Conservation (phyloP, 441 rosid species). For the Erodium trifolium region DNA sequence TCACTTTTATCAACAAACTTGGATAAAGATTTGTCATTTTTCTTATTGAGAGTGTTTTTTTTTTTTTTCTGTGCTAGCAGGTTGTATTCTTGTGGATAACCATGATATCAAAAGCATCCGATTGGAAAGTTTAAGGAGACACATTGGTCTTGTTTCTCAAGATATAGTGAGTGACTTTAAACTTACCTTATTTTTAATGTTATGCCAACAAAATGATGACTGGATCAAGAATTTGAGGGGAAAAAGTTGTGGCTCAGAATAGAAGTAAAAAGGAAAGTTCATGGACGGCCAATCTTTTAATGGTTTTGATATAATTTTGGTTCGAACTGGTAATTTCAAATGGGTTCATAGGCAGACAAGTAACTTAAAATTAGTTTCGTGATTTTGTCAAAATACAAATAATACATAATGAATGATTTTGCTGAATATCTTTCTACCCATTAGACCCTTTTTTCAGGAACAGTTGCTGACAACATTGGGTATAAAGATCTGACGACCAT, state of each 20-base stretch:
- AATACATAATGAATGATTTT: not conserved
- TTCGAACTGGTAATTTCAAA: too few species aligned
- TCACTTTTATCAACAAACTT: not conserved
- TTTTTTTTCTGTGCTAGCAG: slow-evolving; percentile 29
- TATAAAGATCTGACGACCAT: slow-evolving; percentile 54
- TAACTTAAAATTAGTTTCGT: too few species aligned
- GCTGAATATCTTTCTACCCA: slow-evolving; percentile 18
- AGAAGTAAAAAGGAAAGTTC: too few species aligned
- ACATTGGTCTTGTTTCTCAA: slow-evolving; percentile 87
- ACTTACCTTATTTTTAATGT: slow-evolving; percentile 4
- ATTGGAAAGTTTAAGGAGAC: slow-evolving; percentile 65
- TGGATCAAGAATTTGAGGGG: too few species aligned
- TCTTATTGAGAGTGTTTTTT: not conserved
- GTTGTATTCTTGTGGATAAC: slow-evolving; percentile 58
- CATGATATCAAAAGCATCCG: slow-evolving; percentile 46
- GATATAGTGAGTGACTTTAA: slow-evolving; percentile 51
- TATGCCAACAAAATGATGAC: too few species aligned
- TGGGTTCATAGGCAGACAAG: too few species aligned
- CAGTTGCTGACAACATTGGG: slow-evolving; percentile 86
- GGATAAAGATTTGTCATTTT: not conserved
- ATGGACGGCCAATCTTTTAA: too few species aligned
- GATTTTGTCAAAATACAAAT: not conserved
- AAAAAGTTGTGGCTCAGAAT: too few species aligned
- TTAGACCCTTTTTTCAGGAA: slow-evolving; percentile 82
- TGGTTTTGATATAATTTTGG: too few species aligned